phyloP scores from a whole-genome alignment of 2,329 filamentous ascomycete species.

The Nigrospora osmanthi region DNA sequence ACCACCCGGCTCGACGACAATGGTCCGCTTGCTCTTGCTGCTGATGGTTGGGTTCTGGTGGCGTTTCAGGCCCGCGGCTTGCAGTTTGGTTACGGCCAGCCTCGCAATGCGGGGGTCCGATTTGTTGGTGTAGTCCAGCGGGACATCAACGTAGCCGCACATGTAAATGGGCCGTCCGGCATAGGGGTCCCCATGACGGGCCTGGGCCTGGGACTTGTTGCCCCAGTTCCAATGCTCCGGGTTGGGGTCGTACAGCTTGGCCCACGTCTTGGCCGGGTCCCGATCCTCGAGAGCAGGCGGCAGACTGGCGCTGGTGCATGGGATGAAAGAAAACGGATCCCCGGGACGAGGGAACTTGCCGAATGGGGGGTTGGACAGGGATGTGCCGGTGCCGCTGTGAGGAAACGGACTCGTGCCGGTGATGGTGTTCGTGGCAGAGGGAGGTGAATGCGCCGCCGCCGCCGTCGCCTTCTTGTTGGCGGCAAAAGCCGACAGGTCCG shows the following conservation, averaged over 20 bases:
- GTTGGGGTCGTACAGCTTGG: constrained; percentile 31
- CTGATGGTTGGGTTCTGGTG: constrained; percentile 11
- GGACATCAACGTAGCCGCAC: constrained; percentile 39
- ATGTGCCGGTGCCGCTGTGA: too few relatives aligned
- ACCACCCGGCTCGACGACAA: constrained; percentile 42
- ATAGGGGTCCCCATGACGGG: constrained; percentile 19
- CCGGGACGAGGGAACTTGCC: constrained; percentile 29
- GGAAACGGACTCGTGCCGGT: too few relatives aligned
- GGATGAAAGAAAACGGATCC: constrained; percentile 39
- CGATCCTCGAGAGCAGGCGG: constrained; percentile 32
- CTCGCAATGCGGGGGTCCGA: constrained; percentile 34
- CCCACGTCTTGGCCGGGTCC: constrained; percentile 28
- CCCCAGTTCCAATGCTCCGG: constrained; percentile 40
- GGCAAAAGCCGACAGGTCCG: too few relatives aligned
- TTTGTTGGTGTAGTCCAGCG: constrained; percentile 37
- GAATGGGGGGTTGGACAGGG: constrained; percentile 12
- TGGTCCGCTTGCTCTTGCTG: constrained; percentile 34
- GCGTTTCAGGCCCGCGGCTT: constrained; percentile 34
- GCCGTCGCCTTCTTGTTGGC: too few relatives aligned
- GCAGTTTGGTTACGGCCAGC: constrained; percentile 40
- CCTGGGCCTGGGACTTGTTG: constrained; percentile 7
- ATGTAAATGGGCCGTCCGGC: constrained; percentile 35
- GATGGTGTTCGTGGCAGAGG: too few relatives aligned
- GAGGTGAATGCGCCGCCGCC: too few relatives aligned
- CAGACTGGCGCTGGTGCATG: constrained; percentile 33